Evolutionary conservation across 2,329 filamentous ascomycete genomes (phyloP).

Genomic region (Fusarium albosuccineum): DNA sequence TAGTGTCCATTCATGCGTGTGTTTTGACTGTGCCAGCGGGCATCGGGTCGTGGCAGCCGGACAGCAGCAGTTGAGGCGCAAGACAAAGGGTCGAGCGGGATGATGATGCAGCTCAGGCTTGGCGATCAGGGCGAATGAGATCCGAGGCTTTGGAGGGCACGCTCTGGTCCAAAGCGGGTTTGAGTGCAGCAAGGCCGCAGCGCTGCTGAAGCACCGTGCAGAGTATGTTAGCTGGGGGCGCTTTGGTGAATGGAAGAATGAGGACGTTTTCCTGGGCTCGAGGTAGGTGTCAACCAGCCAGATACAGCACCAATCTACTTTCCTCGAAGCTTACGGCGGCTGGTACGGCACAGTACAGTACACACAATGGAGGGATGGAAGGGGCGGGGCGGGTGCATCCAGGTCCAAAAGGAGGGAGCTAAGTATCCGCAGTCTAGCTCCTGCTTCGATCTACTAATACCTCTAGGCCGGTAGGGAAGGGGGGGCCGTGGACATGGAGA

Average conservation of each 20-base stretch:
- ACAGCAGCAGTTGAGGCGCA: constrained; percentile 5
- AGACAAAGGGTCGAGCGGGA: neutral
- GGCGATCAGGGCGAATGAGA: neutral
- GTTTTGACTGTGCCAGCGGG: neutral
- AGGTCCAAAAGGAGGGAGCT: constrained; percentile 5
- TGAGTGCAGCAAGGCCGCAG: no score
- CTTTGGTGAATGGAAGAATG: no score
- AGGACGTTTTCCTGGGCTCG: no score
- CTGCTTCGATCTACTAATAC: neutral
- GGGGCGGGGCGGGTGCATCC: constrained; percentile 26
- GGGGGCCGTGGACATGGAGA: neutral
- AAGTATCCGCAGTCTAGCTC: neutral
- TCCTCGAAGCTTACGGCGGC: neutral
- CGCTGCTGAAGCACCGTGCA: no score
- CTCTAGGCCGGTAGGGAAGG: neutral
- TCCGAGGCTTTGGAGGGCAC: neutral
- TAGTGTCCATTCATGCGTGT: neutral
- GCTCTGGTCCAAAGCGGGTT: neutral
- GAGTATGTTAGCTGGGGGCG: no score
- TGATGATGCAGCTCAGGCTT: constrained; percentile 1
- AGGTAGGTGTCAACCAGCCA: no score
- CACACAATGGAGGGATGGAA: neutral
- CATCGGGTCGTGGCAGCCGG: neutral
- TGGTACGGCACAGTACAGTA: neutral
- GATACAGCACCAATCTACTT: neutral